These are phyloP conservation scores for Extremus antarcticus DNA, from an alignment of 495 filamentous ascomycete species.

Conservation along the genomic window DNA sequence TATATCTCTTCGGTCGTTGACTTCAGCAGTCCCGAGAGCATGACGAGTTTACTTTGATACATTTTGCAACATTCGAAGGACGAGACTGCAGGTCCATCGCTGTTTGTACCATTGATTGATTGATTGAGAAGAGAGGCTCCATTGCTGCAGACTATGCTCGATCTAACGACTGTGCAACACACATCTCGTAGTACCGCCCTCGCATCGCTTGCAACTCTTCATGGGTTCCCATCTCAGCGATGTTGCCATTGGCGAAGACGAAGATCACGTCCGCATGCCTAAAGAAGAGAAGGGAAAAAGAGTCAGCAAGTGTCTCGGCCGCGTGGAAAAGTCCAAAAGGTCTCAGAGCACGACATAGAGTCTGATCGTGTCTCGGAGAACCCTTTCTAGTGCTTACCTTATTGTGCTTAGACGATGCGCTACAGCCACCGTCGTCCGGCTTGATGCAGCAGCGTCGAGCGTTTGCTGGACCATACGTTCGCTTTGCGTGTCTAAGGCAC, in stretches of 20 bases:
- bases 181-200: slow-evolving; percentile 44
- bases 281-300: too few relatives aligned
- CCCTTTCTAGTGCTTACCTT: too few relatives aligned
- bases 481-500: slow-evolving; percentile 8
- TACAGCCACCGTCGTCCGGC: slow-evolving; percentile 11
- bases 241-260: slow-evolving; percentile 31
- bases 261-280: slow-evolving; percentile 45
- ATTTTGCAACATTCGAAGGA: too few relatives aligned
- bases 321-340: too few relatives aligned
- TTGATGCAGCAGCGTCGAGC: slow-evolving; percentile 4
- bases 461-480: slow-evolving; percentile 12
- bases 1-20: too few relatives aligned
- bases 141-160: not conserved
- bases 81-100: too few relatives aligned
- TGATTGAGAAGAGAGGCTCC: not conserved
- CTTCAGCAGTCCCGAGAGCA: too few relatives aligned
- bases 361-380: too few relatives aligned
- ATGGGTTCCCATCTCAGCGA: slow-evolving; percentile 43
- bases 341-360: too few relatives aligned
- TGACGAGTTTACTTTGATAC: too few relatives aligned
- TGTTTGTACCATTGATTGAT: too few relatives aligned
- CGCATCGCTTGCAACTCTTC: slow-evolving; percentile 34
- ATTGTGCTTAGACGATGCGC: slow-evolving; percentile 14
- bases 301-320: not conserved
- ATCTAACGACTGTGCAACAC: slow-evolving; percentile 10